Evolutionary conservation across 352 stramenopile species (phyloP).

Genomic region (Phytophthora pinifolia): DNA sequence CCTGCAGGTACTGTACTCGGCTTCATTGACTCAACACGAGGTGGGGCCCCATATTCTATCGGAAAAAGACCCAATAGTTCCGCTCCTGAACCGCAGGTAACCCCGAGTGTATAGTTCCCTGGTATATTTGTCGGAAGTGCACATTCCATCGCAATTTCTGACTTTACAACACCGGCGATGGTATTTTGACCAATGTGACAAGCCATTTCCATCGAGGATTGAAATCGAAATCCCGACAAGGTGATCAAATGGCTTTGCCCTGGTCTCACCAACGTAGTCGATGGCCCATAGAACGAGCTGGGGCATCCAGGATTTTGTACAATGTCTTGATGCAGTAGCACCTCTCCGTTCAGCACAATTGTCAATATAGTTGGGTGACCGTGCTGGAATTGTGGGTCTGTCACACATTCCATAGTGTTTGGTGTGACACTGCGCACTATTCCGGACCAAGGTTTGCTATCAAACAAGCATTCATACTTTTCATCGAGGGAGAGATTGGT

Average conservation of each 20-base stretch:
- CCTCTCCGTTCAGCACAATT: slow-evolving; percentile 14
- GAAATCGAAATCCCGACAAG: slow-evolving; percentile 33
- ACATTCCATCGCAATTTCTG: slow-evolving; percentile 29
- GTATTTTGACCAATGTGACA: slow-evolving; percentile 21
- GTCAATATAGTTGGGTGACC: slow-evolving; percentile 10
- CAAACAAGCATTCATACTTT: slow-evolving; percentile 33
- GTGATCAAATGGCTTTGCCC: slow-evolving; percentile 21
- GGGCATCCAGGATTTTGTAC: slow-evolving; percentile 20
- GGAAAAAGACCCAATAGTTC: slow-evolving; percentile 20
- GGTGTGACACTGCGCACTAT: slow-evolving; percentile 16
- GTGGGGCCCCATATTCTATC: slow-evolving; percentile 26
- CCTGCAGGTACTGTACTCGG: slow-evolving; percentile 24
- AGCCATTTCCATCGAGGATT: slow-evolving; percentile 24
- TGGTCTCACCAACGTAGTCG: slow-evolving; percentile 11
- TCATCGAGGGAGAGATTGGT: slow-evolving; percentile 10
- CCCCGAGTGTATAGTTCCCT: slow-evolving; percentile 37
- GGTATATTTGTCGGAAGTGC: slow-evolving; percentile 27
- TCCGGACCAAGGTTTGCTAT: slow-evolving; percentile 15
- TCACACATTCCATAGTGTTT: slow-evolving; percentile 21
- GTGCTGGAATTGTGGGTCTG: not conserved
- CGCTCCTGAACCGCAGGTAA: slow-evolving; percentile 19
- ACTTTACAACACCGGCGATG: slow-evolving; percentile 21
- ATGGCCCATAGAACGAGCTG: slow-evolving; percentile 15
- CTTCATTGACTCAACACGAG: slow-evolving; percentile 19
- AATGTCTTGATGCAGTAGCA: slow-evolving; percentile 21